Evolutionary conservation across 345 rosid genomes (phyloP).

Genomic region (Citrus glauca): DNA sequence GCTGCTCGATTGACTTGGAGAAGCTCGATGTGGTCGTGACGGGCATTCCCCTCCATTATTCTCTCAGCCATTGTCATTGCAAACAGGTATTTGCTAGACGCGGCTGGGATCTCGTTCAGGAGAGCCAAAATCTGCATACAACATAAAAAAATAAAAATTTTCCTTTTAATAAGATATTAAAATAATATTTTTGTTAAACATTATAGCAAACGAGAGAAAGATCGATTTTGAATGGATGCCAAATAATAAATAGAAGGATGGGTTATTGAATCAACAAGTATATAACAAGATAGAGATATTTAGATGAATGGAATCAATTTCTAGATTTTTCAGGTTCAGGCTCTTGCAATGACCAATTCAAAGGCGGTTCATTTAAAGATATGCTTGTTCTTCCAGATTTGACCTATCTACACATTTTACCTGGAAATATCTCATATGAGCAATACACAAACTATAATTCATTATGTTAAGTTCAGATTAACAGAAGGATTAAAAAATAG

Average conservation of each 20-base stretch:
- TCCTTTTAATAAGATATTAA: too few species aligned
- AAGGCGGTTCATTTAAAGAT: neutral
- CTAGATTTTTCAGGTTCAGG: neutral
- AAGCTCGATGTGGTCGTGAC: slow-evolving; percentile 41
- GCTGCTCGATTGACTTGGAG: slow-evolving; percentile 52
- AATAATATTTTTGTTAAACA: too few species aligned
- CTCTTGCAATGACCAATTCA: neutral
- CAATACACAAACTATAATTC: neutral
- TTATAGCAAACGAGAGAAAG: neutral
- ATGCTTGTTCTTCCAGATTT: neutral
- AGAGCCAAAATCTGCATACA: slow-evolving; percentile 47
- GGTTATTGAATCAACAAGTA: neutral
- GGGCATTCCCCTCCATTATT: slow-evolving; percentile 69
- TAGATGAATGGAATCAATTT: neutral
- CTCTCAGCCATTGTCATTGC: slow-evolving; percentile 73
- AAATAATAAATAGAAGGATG: too few species aligned
- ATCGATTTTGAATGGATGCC: too few species aligned
- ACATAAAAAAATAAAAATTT: too few species aligned
- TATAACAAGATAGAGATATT: too few species aligned
- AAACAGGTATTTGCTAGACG: slow-evolving; percentile 69
- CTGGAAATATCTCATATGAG: too few species aligned
- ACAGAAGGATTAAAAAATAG: neutral
- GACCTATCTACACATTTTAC: too few species aligned
- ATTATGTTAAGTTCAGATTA: neutral
- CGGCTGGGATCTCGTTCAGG: slow-evolving; percentile 62